Base-by-base conservation (phyloP, 1,284 basidiomycete genomes). In the Amylostereum areolatum region DNA sequence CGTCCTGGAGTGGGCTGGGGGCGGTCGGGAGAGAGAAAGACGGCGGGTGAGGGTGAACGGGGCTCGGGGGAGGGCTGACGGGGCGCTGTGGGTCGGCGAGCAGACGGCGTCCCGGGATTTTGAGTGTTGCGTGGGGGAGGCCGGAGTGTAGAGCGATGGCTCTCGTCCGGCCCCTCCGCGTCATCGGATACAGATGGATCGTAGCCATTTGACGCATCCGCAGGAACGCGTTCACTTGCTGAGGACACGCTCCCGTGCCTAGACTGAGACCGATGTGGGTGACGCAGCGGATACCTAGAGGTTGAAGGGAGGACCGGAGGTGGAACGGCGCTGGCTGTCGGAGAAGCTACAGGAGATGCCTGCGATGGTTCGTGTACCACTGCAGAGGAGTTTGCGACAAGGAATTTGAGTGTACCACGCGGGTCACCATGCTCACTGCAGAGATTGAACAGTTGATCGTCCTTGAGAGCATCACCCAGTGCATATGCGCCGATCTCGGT, bases 401-500 rank as follows among this genome's bases (percentile, higher is more conserved):
- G 73, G 54, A 95, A 85, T 67, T 92, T 93, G 57, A 94, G 78
- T 24, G 77, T 78, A 11, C 88, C 90, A 57, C 74, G 81, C 24
- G 78, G 72, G 62, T 93, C 90, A 39, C 88, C 90, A 27, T 79
- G 69, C 34, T 80, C 74, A 50, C 75, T 72, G 62, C 89, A 92
- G n/a, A 92, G 71, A 12, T 79, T 75, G 57, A 87, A 78, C 3
- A 96, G 69, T 50, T 72, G 71, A 25, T 89, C 83, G 55, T 87
- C 80, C 3, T 75, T 68, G 29, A 95, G 67, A 4, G 89, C 80
- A 11, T 81, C 80, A 3, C 87, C 81, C 45, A 86, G 77, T 12
- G 88, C 85, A 57, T 75, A 83, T 29, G 80, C 77, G 47, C 87
- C 89, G 56, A 94, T 84, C 64, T 92, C 86, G 0, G 92, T 94